Percentiles rank a stretch among this genome's conserved stretches.
phyloP scores from a whole-genome alignment of 2,329 filamentous ascomycete species.

The Penicillium thymicola region DNA sequence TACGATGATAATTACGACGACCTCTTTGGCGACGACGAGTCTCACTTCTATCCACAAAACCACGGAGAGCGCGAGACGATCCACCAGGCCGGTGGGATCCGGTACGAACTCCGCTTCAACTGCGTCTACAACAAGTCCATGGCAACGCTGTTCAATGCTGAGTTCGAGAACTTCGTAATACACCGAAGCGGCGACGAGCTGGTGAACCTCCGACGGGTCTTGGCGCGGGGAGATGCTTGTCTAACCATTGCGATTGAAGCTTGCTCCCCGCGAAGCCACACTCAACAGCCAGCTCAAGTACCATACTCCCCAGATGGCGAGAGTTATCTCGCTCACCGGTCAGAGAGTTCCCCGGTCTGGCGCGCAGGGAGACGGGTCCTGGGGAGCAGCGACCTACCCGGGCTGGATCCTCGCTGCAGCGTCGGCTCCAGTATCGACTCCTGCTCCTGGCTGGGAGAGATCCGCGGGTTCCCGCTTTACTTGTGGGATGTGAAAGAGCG shows the following conservation, averaged over 20 bases:
- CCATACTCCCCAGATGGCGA: not conserved
- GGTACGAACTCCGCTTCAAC: not conserved
- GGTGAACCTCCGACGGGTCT: not conserved
- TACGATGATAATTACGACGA: not conserved
- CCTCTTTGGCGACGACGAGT: not conserved
- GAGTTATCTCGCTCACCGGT: not conserved
- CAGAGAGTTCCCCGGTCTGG: not conserved
- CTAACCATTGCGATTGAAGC: not conserved
- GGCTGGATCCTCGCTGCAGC: not conserved
- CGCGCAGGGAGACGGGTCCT: not conserved
- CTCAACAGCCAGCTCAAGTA: not conserved
- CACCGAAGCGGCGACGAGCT: not conserved
- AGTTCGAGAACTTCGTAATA: not conserved
- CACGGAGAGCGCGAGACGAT: not conserved
- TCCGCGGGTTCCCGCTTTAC: not conserved
- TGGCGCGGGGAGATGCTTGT: not conserved
- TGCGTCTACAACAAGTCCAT: not conserved
- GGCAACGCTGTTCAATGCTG: not conserved
- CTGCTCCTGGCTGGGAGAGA: not conserved
- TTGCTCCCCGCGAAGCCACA: not conserved
- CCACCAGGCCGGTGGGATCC: not conserved
- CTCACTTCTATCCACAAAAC: not conserved
- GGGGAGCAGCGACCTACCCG: not conserved
- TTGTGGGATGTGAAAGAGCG: not conserved
- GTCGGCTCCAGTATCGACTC: not conserved